A percentile compares a stretch with the other conserved stretches of the same genome.
phyloP scores from a whole-genome alignment of 2,329 filamentous ascomycete species.

The Ascochyta fabae region DNA sequence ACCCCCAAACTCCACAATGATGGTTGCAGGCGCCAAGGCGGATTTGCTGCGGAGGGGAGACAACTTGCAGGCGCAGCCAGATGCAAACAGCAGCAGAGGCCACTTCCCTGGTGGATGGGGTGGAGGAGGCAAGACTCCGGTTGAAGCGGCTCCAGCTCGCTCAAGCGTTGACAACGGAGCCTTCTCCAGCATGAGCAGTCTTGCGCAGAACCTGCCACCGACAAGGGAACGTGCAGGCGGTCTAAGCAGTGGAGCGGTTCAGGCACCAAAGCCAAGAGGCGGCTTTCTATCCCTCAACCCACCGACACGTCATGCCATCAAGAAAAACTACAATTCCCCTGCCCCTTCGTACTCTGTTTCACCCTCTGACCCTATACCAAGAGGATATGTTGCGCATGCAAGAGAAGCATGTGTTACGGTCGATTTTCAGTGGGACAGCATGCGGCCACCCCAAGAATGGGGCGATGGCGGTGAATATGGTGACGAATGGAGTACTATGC shows the following conservation, averaged over 20 bases:
- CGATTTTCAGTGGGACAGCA: conserved; percentile 98
- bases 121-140: conserved; percentile 45
- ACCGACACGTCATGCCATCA: conserved; percentile 28
- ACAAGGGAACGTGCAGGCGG: conserved; percentile 58
- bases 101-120: conserved; percentile 65
- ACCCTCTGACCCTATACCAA: conserved; percentile 78
- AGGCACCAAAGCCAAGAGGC: conserved; percentile 36
- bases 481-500: conserved; percentile 97
- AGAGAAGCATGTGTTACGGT: conserved; percentile 83
- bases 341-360: conserved; percentile 84
- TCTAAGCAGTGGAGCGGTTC: conserved; percentile 31
- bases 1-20: conserved; percentile 82
- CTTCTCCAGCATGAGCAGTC: conserved; percentile 40
- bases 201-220: conserved; percentile 47
- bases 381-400: conserved; percentile 88
- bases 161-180: conserved; percentile 28
- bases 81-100: conserved; percentile 51
- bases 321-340: conserved; percentile 71
- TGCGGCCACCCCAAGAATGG: conserved; percentile 78
- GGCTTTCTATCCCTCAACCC: conserved; percentile 21
- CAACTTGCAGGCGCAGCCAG: conserved; percentile 55
- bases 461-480: conserved; percentile 86
- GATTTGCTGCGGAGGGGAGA: conserved; percentile 81
- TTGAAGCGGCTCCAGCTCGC: conserved; percentile 18
- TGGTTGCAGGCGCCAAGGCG: conserved; percentile 88